Conservation (phyloP, 148 eudicot genomes). For the Cornus controversa region DNA sequence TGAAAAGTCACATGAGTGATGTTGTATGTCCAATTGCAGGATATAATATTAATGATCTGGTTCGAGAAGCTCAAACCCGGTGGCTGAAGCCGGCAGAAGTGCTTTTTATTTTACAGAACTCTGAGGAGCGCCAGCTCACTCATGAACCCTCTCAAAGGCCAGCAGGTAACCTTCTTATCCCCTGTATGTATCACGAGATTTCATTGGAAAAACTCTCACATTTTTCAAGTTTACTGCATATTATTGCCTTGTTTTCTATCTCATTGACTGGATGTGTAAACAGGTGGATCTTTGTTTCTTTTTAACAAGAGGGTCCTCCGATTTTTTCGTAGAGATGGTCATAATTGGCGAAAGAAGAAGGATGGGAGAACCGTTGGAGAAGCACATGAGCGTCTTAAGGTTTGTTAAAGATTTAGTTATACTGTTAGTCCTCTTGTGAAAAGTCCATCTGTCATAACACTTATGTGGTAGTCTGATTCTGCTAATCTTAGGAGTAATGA, state of each 20-base stretch:
- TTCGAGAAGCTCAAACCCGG: conserved; percentile 70
- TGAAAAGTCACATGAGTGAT: not conserved
- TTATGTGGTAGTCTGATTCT: not conserved
- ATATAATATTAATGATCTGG: conserved; percentile 54
- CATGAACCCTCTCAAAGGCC: conserved; percentile 65
- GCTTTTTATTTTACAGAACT: conserved; percentile 68
- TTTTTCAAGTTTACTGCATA: not conserved
- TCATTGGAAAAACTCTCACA: not conserved
- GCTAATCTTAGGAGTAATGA: not conserved
- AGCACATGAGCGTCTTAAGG: conserved; percentile 97
- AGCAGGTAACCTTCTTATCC: conserved; percentile 41
- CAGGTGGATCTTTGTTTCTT: conserved; percentile 89
- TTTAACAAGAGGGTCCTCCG: conserved; percentile 89
- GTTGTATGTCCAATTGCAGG: conserved; percentile 38
- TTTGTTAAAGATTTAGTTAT: conserved; percentile 18
- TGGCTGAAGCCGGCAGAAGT: conserved; percentile 92
- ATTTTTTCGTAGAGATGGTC: conserved; percentile 88
- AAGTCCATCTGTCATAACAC: not conserved
- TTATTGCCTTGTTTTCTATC: conserved; percentile 6
- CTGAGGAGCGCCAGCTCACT: conserved; percentile 58
- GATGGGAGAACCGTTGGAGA: conserved; percentile 87
- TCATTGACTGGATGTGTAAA: conserved; percentile 15
- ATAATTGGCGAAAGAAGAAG: conserved; percentile 85
- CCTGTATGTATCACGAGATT: not conserved
- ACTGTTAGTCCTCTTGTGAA: not conserved